Evolutionary conservation across 768 basidiomycete species (phyloP).

Genomic region (Mrakia blollopis): DNA sequence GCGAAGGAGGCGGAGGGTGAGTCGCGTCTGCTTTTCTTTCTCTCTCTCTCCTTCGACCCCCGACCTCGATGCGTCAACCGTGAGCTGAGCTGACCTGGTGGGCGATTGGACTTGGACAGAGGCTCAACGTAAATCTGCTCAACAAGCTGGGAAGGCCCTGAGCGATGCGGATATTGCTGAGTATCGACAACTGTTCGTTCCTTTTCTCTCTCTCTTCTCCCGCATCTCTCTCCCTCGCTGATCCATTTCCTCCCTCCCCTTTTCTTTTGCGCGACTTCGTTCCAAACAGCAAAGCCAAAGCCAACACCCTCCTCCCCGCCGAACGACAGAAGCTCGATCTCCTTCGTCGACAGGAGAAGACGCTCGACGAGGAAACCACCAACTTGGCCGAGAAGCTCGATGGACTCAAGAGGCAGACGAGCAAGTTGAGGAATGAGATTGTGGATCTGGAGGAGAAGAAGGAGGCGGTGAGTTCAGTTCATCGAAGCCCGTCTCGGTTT

Average conservation of each 20-base stretch:
- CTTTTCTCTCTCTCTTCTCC: neutral
- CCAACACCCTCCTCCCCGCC: conserved; percentile 71
- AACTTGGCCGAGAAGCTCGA: conserved; percentile 67
- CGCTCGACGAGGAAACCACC: conserved; percentile 41
- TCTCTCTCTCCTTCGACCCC: neutral
- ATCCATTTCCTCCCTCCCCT: neutral
- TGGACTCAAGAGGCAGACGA: conserved; percentile 57
- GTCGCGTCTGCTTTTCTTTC: conserved; percentile 34
- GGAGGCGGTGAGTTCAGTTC: conserved; percentile 52
- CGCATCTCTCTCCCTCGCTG: neutral
- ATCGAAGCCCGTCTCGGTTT: no score
- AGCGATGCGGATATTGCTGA: conserved; percentile 79
- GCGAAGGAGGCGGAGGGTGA: conserved; percentile 75
- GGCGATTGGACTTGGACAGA: conserved; percentile 48
- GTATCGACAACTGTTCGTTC: conserved; percentile 69
- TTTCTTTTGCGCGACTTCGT: no score
- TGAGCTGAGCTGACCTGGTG: neutral
- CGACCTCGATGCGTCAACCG: neutral
- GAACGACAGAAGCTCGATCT: conserved; percentile 83
- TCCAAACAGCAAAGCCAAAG: conserved; percentile 63
- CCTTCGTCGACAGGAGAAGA: conserved; percentile 76
- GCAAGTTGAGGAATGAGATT: conserved; percentile 46
- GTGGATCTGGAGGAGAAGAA: conserved; percentile 49
- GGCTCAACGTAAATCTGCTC: conserved; percentile 64
- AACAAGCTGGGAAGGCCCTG: conserved; percentile 64